Percentiles rank a stretch among this genome's conserved stretches.
These are phyloP conservation scores for Xylaria sp. DNA, from an alignment of 2,329 filamentous ascomycete genomes.

Conservation along the genomic window DNA sequence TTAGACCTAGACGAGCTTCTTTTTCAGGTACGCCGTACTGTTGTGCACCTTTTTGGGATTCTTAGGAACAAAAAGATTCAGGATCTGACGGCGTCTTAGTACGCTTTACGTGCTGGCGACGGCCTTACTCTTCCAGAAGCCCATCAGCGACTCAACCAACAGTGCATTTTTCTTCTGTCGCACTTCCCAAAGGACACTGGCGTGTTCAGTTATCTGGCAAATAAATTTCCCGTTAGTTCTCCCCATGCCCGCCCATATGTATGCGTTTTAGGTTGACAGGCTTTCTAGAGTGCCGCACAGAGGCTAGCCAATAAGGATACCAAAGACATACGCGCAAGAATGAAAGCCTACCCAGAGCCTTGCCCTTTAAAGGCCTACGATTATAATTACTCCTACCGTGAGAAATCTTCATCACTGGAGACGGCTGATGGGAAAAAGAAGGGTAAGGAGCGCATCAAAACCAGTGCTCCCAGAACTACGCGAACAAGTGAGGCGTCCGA, in stretches of 20 bases:
- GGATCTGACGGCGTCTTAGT: constrained; percentile 49
- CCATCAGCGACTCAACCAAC: constrained; percentile 56
- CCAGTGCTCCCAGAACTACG: constrained; percentile 31
- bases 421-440: constrained; percentile 34
- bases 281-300: constrained; percentile 34
- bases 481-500: constrained; percentile 31
- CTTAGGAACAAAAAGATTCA: not conserved
- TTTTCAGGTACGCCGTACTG: constrained; percentile 46
- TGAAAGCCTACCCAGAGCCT: not conserved
- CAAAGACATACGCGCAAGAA: constrained; percentile 20
- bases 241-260: not conserved
- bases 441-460: constrained; percentile 31
- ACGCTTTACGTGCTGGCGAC: constrained; percentile 63
- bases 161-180: constrained; percentile 62
- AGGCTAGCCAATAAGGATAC: constrained; percentile 36
- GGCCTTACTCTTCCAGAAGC: constrained; percentile 63
- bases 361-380: constrained; percentile 35
- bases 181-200: constrained; percentile 62
- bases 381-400: constrained; percentile 39
- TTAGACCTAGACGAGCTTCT: constrained; percentile 50
- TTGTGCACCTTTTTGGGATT: not conserved
- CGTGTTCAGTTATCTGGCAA: constrained; percentile 61
- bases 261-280: constrained; percentile 23
- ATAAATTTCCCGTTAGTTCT: constrained; percentile 53
- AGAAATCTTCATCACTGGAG: constrained; percentile 42